These are phyloP conservation scores for Ilex paraguariensis DNA, from an alignment of 305 asterid genomes.

Conservation along the genomic window DNA sequence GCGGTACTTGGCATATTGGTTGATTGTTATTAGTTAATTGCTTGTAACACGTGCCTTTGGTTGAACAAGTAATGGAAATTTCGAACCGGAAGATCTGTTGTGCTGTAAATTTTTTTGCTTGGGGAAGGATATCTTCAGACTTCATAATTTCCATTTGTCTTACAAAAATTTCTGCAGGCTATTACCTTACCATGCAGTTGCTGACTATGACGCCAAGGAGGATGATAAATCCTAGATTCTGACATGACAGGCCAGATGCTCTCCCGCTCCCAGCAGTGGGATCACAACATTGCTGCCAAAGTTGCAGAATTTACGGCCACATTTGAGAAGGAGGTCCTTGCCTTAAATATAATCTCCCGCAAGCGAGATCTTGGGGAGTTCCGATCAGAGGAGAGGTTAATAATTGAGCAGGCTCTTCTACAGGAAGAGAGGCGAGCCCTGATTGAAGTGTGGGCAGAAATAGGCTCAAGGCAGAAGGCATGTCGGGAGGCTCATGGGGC, in stretches of 20 bases:
- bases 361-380: constrained; percentile 89
- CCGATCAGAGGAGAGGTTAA: constrained; percentile 91
- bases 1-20: too few relatives aligned
- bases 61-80: too few relatives aligned
- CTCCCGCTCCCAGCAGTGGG: constrained; percentile 99
- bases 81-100: too few relatives aligned
- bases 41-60: too few relatives aligned
- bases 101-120: too few relatives aligned
- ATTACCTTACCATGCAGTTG: constrained; percentile 95
- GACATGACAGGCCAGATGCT: constrained; percentile 78
- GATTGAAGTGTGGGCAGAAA: too few relatives aligned
- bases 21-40: too few relatives aligned
- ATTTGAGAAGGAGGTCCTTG: constrained; percentile 95
- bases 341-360: constrained; percentile 83
- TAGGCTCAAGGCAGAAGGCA: too few relatives aligned
- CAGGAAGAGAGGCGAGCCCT: too few relatives aligned
- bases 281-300: constrained; percentile 87
- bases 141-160: neutral
- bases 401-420: too few relatives aligned
- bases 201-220: constrained; percentile 98
- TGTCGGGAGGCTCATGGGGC: too few relatives aligned
- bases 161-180: constrained; percentile 43
- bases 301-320: constrained; percentile 97
- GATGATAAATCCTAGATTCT: constrained; percentile 95
- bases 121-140: neutral